A percentile compares a stretch with the other conserved stretches of the same genome.
phyloP scores from a whole-genome alignment of 139 green algal genomes.

The Raphidocelis subcapitata region DNA sequence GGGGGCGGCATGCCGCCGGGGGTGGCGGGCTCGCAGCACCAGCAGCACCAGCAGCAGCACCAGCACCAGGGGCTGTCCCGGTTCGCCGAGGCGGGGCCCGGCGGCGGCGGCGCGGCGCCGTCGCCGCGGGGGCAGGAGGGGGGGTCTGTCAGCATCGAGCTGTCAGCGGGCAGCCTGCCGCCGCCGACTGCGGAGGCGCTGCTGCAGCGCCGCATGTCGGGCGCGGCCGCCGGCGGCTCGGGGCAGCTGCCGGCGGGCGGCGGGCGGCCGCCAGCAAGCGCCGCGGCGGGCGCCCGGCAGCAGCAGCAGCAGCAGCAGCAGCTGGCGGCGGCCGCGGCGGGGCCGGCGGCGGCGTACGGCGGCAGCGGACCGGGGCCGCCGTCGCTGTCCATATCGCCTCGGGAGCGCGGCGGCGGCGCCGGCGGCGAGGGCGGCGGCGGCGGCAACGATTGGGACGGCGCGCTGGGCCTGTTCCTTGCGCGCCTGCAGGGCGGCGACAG shows the following conservation, averaged over 20 bases:
- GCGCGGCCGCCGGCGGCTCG: too few relatives aligned
- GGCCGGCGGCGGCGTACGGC: neutral
- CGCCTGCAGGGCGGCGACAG: neutral
- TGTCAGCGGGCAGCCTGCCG: too few relatives aligned
- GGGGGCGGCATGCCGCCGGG: too few relatives aligned
- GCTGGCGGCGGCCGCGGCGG: neutral
- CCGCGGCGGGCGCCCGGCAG: neutral
- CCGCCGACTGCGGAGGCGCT: too few relatives aligned
- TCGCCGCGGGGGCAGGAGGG: neutral
- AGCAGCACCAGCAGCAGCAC: constrained; percentile 2
- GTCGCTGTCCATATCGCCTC: neutral
- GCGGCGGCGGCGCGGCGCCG: neutral
- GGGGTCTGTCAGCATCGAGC: neutral
- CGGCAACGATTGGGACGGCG: neutral
- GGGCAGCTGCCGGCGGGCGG: too few relatives aligned
- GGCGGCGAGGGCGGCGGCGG: neutral
- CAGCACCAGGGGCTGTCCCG: neutral
- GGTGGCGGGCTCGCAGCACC: constrained; percentile 2
- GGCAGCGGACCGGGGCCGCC: too few relatives aligned
- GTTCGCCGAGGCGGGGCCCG: neutral
- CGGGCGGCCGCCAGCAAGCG: neutral
- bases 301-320: neutral
- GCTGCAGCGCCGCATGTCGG: too few relatives aligned
- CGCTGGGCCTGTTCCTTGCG: neutral
- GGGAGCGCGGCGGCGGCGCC: neutral